Conservation (phyloP, 495 filamentous ascomycete genomes). For the Penicillium macrosclerotiorum region DNA sequence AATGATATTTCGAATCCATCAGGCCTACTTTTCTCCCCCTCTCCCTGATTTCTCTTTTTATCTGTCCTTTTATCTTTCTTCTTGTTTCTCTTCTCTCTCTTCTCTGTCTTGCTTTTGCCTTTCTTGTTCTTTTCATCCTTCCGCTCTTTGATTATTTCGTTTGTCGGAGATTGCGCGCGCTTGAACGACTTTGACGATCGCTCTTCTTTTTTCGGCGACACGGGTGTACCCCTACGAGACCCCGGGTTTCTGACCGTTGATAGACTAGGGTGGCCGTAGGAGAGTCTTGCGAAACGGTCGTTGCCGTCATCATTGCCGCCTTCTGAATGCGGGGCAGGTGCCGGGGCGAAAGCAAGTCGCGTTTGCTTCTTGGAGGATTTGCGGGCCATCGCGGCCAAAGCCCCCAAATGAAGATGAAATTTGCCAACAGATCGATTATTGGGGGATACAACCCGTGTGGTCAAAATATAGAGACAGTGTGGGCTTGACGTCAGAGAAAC, state of each 20-base stretch:
- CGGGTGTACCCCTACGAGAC: background rate
- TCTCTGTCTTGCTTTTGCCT: too few species aligned
- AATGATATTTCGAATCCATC: background rate
- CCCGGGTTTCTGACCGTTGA: slow-evolving; percentile 20
- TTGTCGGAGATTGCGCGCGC: background rate
- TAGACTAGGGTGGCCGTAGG: slow-evolving; percentile 37
- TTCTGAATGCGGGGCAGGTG: slow-evolving; percentile 19
- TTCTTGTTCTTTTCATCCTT: too few species aligned
- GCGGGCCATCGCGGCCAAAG: slow-evolving; percentile 34
- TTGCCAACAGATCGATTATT: background rate
- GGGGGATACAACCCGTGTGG: too few species aligned
- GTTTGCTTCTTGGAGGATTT: slow-evolving; percentile 46
- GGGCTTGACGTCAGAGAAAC: background rate
- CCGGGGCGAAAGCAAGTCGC: slow-evolving; percentile 43
- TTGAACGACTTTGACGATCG: slow-evolving; percentile 6
- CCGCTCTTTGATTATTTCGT: background rate
- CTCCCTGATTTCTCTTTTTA: background rate
- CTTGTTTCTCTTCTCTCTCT: background rate
- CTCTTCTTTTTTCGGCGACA: background rate
- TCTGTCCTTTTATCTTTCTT: background rate
- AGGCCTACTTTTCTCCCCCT: background rate
- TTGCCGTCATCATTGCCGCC: slow-evolving; percentile 13
- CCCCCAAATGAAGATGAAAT: background rate
- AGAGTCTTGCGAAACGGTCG: slow-evolving; percentile 36
- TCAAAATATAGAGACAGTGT: background rate